Base-by-base conservation (phyloP, 2,329 filamentous ascomycete genomes). In the Phoma herbarum region DNA sequence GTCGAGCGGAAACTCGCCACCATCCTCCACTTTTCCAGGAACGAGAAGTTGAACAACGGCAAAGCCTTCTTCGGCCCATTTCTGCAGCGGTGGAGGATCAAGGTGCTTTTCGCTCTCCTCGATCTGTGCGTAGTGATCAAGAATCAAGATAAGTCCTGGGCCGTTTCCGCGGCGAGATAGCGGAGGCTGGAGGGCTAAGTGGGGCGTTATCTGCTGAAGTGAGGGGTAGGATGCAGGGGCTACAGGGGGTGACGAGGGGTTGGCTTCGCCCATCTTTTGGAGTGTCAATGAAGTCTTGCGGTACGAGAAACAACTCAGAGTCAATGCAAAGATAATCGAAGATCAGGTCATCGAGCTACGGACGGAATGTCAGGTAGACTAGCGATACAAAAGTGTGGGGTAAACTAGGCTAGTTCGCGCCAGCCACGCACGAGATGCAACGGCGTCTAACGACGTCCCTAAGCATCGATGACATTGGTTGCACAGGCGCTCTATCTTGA, bases 31-130 rank as follows among this genome's bases (percentile, higher is more conserved):
- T 48, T 72, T 73, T 2, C 72, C 73, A 0, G 71, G 64, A 1
- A 78, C 66, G 2, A 76, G 69, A 0, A 90, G 70, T 70, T 89
- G 83, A 0, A 79, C 85, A 3, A 90, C 86, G 0, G 84, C 79
- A 63, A 85, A 90, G 0, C 88, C 87, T 71, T 91, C 89, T 69
- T 91, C 88, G 0, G 88, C 88, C 89, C 89, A 91, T 74, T 91
- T 91, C 60, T 85, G 70, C 14, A 85, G 67, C 0, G 86, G 85
- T 9, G 83, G 80, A 0, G 88, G 88, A 52, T 83, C 82, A 1
- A 81, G 70, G 43, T 76, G 77, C 46, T 74, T 72, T 26, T 79
- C 78, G 31, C 69, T 74, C 39, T 67, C 52, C 14, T 66, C 64
- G 61, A 69, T 67, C 48, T 48, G 63, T 42, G 75, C 67, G 37